Base-by-base conservation (phyloP, 139 green algal genomes). In the Micractinium conductrix region DNA sequence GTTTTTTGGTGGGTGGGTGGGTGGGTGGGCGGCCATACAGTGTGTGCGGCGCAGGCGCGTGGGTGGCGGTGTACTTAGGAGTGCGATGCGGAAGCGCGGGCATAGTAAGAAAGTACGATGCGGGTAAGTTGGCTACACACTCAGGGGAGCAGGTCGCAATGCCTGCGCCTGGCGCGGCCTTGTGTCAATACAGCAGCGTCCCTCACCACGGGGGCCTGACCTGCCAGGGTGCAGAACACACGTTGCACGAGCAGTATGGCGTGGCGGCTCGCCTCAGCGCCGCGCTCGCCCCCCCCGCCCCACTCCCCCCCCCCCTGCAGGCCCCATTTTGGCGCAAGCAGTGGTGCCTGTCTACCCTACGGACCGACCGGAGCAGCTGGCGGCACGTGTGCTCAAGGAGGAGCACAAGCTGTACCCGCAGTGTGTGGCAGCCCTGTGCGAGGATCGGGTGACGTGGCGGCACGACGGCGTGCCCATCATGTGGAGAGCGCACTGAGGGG, bases 261-360 rank as follows among this genome's bases (percentile, higher is more conserved):
- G n/a, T n/a, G n/a, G n/a, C n/a, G n/a, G n/a, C n/a, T n/a, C n/a
- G n/a, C n/a, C n/a, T n/a, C n/a, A n/a, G n/a, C 53, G 19, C 53
- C 28, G 14, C 8, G 30, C 33, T 79, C 28, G n/a, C 24, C 30
- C 55, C 22, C 50, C 22, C 10, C 17, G 6, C 43, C 21, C 21
- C 50, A 4, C 24, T 17, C 42, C 40, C 6, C 43, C 28, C 26
- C 37, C 53, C 22, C 30, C 60, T 50, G 68, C 74, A 74, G 97
- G 97, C 2, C 91, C 93, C 72, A 99, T 99, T 79, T 87, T 99
- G 40, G 96, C 95, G 26, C 97, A 99, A 88, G 81, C 91, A 4
- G 85, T 93, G 1, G 97, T 99, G 30, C 93, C 93, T 0, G 96
- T 99, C 35, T 89, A 87, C 30, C 95, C 96, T 24, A 94, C 85